Conservation (phyloP, 805 yeast genomes). For the Wickerhamomyces chambardii region DNA sequence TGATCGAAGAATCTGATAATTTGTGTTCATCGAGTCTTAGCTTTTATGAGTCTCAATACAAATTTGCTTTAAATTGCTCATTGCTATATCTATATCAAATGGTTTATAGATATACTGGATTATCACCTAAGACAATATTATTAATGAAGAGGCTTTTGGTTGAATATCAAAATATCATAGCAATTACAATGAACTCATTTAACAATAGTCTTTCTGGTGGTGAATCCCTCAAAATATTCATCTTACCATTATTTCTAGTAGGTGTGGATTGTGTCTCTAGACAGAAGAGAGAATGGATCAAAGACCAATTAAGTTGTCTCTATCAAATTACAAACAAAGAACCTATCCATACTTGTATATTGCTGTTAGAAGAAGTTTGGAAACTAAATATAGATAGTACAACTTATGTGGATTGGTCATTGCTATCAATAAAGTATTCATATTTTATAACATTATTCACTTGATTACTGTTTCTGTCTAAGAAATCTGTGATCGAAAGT, state of each 20-base stretch:
- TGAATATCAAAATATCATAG: slow-evolving; percentile 2
- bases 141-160: slow-evolving; percentile 1
- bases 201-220: background rate
- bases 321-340: background rate
- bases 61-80: slow-evolving; percentile 2
- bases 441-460: too few relatives aligned
- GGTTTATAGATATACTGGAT: slow-evolving; percentile 7
- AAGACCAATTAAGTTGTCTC: background rate
- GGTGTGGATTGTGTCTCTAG: background rate
- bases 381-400: background rate
- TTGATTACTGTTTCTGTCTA: too few relatives aligned
- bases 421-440: background rate
- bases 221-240: background rate
- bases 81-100: slow-evolving; percentile 5
- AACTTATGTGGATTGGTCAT: slow-evolving; percentile 1
- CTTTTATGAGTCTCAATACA: slow-evolving; percentile 3
- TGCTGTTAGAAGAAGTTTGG: slow-evolving; percentile 1
- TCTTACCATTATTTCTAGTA: background rate
- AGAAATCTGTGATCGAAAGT: too few relatives aligned
- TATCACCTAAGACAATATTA: slow-evolving; percentile 8
- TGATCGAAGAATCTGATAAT: background rate
- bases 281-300: background rate
- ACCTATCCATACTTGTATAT: background rate
- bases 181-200: background rate
- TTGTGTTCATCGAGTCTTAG: background rate